A percentile compares a stretch with the other conserved stretches of the same genome.
These are phyloP conservation scores for Chrysanthemum makinoi DNA, from an alignment of 129 eudicot species.

Conservation along the genomic window DNA sequence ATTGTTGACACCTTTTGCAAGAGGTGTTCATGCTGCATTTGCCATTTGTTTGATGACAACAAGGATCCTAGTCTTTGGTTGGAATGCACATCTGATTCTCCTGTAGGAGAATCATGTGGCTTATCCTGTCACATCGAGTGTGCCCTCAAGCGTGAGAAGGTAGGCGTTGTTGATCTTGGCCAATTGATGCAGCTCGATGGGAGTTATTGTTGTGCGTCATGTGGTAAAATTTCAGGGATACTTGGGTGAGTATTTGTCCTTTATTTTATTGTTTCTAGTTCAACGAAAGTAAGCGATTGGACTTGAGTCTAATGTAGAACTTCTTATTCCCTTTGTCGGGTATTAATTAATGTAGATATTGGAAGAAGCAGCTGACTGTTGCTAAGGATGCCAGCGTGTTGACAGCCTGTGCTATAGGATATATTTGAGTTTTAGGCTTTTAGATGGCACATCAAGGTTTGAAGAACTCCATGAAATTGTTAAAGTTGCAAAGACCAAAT, in stretches of 20 bases:
- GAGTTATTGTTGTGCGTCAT: slow-evolving; percentile 87
- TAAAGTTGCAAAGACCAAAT: slow-evolving; percentile 51
- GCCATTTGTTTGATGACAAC: slow-evolving; percentile 79
- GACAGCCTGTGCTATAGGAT: slow-evolving; percentile 70
- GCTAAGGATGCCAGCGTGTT: slow-evolving; percentile 80
- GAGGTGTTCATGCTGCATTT: slow-evolving; percentile 92
- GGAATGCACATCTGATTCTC: slow-evolving; percentile 74
- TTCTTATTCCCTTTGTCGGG: slow-evolving; percentile 1
- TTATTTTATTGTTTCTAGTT: neutral
- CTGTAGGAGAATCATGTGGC: slow-evolving; percentile 63
- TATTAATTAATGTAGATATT: slow-evolving; percentile 46
- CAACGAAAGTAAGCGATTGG: neutral
- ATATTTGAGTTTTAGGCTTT: slow-evolving; percentile 62
- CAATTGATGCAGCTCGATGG: slow-evolving; percentile 82
- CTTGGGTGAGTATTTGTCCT: slow-evolving; percentile 53
- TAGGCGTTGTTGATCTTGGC: slow-evolving; percentile 79
- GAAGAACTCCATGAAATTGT: slow-evolving; percentile 62
- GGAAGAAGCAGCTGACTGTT: slow-evolving; percentile 74
- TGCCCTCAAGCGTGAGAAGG: slow-evolving; percentile 63
- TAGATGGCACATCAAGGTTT: slow-evolving; percentile 78
- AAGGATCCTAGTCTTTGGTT: slow-evolving; percentile 98
- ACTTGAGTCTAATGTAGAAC: slow-evolving; percentile 6
- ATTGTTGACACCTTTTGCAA: slow-evolving; percentile 68
- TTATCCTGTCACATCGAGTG: slow-evolving; percentile 89
- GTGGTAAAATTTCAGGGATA: slow-evolving; percentile 84